Conservation (phyloP, 1,284 basidiomycete genomes). For the Spongiforma sp. region DNA sequence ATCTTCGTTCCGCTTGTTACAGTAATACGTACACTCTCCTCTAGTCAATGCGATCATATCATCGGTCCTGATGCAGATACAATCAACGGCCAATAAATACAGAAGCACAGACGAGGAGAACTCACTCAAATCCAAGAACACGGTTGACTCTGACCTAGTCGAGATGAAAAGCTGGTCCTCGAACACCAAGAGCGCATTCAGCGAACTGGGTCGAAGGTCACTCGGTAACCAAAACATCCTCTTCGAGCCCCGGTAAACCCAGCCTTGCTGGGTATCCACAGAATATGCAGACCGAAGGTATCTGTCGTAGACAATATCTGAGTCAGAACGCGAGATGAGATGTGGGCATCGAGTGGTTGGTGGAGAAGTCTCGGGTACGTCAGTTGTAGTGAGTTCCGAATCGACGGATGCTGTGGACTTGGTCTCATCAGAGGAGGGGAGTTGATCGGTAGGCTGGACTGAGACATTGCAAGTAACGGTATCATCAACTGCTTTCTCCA, state of each 20-base stretch:
- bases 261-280: conserved; percentile 20
- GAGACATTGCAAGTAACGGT: not conserved
- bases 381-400: too few relatives aligned
- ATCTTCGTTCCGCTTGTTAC: too few relatives aligned
- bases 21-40: too few relatives aligned
- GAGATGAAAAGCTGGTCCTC: conserved; percentile 17
- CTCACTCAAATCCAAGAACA: conserved; percentile 25
- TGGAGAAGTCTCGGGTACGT: too few relatives aligned
- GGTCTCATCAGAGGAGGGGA: not conserved
- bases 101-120: not conserved
- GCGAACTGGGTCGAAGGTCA: conserved; percentile 17
- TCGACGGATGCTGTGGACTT: too few relatives aligned
- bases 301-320: conserved; percentile 19
- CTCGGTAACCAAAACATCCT: conserved; percentile 27
- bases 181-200: conserved; percentile 15
- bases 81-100: not conserved
- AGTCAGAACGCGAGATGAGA: conserved; percentile 23
- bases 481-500: not conserved
- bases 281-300: conserved; percentile 23
- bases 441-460: not conserved
- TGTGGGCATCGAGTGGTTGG: conserved; percentile 9
- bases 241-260: conserved; percentile 19
- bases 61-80: conserved; percentile 12
- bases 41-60: too few relatives aligned
- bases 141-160: conserved; percentile 5